A percentile compares a stretch with the other conserved stretches of the same genome.
These are phyloP conservation scores for Papiliotrema terrestris DNA, from an alignment of 1,284 basidiomycete genomes.

Conservation along the genomic window DNA sequence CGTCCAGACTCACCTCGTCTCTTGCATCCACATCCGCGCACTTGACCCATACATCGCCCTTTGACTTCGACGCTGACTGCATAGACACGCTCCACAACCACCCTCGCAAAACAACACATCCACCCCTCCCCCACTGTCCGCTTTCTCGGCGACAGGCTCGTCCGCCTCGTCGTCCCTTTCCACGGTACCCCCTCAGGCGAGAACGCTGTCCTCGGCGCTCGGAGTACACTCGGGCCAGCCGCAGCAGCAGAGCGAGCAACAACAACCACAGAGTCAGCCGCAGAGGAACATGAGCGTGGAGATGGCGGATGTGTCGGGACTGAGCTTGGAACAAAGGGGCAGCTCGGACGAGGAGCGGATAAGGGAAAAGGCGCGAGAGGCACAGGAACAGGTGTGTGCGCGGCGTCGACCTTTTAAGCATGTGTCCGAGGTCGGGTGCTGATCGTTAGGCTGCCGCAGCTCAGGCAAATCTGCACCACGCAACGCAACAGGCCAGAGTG, in stretches of 20 bases:
- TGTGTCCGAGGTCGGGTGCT: background rate
- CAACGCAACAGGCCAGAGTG: constrained; percentile 49
- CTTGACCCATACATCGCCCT: too few species aligned
- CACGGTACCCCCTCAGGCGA: constrained; percentile 24
- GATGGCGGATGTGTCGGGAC: constrained; percentile 38
- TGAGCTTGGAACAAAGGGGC: constrained; percentile 20
- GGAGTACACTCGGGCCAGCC: constrained; percentile 18
- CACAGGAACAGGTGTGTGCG: constrained; percentile 44
- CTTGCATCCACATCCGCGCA: too few species aligned
- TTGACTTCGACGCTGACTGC: too few species aligned
- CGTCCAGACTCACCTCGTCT: background rate
- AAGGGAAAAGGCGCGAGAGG: constrained; percentile 46
- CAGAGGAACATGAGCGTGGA: constrained; percentile 36
- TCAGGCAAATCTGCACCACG: constrained; percentile 47
- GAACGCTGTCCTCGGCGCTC: constrained; percentile 29
- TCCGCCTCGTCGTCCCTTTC: constrained; percentile 30
- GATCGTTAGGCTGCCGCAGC: constrained; percentile 42
- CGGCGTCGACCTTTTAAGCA: too few species aligned
- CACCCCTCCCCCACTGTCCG: constrained; percentile 2
- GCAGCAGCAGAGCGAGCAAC: constrained; percentile 9
- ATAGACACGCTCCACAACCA: background rate
- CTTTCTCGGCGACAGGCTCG: constrained; percentile 16
- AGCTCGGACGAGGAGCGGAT: constrained; percentile 43
- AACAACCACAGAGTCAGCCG: too few species aligned
- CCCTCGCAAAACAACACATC: background rate